Evolutionary conservation across 768 basidiomycete species (phyloP).

Genomic region (Lactarius evosmus): DNA sequence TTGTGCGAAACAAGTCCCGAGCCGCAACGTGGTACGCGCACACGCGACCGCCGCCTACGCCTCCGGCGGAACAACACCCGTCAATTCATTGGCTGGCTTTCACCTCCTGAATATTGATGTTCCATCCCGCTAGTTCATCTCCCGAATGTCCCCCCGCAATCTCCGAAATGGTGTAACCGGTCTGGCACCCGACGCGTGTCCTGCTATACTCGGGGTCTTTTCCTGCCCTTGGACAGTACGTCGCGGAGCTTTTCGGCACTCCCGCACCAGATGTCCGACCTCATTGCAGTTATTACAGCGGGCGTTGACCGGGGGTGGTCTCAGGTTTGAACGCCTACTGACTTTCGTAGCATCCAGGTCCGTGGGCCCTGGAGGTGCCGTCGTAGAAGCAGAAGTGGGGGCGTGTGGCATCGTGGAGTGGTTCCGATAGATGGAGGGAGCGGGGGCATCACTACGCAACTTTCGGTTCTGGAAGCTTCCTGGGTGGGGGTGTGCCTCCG

Average conservation of each 20-base stretch:
- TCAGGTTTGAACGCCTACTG: background rate
- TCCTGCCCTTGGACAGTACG: background rate
- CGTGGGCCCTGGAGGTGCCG: background rate
- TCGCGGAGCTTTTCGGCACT: background rate
- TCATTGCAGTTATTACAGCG: background rate
- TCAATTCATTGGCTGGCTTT: too few relatives aligned
- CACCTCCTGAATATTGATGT: too few relatives aligned
- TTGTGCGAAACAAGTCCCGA: too few relatives aligned
- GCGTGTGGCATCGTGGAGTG: background rate
- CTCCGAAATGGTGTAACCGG: too few relatives aligned
- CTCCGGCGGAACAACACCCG: too few relatives aligned
- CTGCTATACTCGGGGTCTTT: background rate
- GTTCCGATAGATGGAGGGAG: background rate
- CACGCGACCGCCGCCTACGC: too few relatives aligned
- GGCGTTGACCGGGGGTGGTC: background rate
- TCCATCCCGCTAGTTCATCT: too few relatives aligned
- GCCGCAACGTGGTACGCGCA: too few relatives aligned
- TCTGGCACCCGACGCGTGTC: background rate
- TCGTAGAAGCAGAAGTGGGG: background rate
- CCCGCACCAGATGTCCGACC: background rate
- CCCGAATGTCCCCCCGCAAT: too few relatives aligned
- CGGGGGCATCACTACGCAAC: background rate
- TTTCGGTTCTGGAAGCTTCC: background rate
- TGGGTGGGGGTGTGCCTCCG: background rate
- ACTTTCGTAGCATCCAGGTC: background rate